These are phyloP conservation scores for Zymoseptoria ardabiliae DNA, from an alignment of 2,329 filamentous ascomycete genomes.

Conservation along the genomic window DNA sequence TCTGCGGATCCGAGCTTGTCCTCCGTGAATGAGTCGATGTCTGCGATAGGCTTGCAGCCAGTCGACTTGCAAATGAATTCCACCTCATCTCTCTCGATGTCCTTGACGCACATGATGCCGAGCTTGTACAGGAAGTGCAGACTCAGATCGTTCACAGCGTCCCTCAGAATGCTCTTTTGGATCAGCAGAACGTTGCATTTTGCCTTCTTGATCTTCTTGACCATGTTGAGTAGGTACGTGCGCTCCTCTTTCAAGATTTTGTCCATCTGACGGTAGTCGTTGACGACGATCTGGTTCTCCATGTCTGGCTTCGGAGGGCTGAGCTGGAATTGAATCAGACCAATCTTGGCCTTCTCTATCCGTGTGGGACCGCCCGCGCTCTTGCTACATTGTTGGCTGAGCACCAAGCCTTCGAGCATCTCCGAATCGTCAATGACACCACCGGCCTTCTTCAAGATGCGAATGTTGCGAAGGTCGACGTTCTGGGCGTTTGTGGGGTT, in stretches of 20 bases:
- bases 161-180: constrained; percentile 95
- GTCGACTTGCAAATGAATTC: constrained; percentile 99
- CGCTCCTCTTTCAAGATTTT: constrained; percentile 99
- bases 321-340: constrained; percentile 95
- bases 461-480: constrained; percentile 91
- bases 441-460: constrained; percentile 94
- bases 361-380: constrained; percentile 80
- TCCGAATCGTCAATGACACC: constrained; percentile 98
- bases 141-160: constrained; percentile 95
- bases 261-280: constrained; percentile 99
- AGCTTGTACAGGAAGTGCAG: constrained; percentile 97
- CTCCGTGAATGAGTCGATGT: constrained; percentile 96
- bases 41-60: constrained; percentile 96
- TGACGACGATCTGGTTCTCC: constrained; percentile 99
- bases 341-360: constrained; percentile 97
- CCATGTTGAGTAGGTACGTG: constrained; percentile 94
- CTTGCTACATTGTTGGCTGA: constrained; percentile 91
- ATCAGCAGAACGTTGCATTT: constrained; percentile 99
- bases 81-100: constrained; percentile 96
- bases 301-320: constrained; percentile 99
- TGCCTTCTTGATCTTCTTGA: constrained; percentile 99
- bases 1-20: constrained; percentile 95
- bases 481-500: constrained; percentile 94
- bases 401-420: constrained; percentile 86
- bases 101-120: constrained; percentile 91